Conservation (phyloP, 2,329 filamentous ascomycete species). For the Aspergillus udagawae region DNA sequence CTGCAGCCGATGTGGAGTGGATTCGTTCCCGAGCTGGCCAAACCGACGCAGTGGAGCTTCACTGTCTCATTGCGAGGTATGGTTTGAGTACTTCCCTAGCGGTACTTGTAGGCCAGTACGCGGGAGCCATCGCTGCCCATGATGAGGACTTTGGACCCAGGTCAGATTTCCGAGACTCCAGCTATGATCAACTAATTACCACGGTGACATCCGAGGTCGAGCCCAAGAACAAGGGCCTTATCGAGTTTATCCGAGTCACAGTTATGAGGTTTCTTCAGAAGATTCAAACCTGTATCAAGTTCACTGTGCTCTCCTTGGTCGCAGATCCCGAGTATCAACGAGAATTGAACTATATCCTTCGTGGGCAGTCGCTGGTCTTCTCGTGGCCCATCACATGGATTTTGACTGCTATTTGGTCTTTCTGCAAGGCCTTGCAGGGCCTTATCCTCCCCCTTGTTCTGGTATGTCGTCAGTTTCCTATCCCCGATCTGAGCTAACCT, state of each 20-base stretch:
- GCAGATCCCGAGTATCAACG: conserved; percentile 52
- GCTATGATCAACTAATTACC: neutral
- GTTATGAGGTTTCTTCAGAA: conserved; percentile 26
- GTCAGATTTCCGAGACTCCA: neutral
- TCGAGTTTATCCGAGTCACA: neutral
- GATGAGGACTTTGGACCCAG: neutral
- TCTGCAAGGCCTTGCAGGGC: conserved; percentile 44
- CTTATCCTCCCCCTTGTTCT: conserved; percentile 15
- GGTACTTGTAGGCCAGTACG: neutral
- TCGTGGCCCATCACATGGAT: conserved; percentile 36
- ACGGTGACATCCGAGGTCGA: neutral
- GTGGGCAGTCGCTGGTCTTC: conserved; percentile 31
- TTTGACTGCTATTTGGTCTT: conserved; percentile 47
- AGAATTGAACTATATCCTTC: conserved; percentile 46
- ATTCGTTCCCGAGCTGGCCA: conserved; percentile 29
- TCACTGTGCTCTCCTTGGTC: conserved; percentile 47
- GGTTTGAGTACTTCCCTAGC: neutral
- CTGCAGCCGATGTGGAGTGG: conserved; percentile 39
- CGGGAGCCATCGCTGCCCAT: neutral
- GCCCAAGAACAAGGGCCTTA: neutral
- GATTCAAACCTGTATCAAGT: conserved; percentile 44
- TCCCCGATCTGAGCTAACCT: neutral
- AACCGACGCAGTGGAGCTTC: neutral
- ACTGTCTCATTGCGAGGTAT: neutral
- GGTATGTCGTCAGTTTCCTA: conserved; percentile 44